These are phyloP conservation scores for Rhipidocladum racemiflorum DNA, from an alignment of 176 grass and related monocot genomes.

Conservation along the genomic window DNA sequence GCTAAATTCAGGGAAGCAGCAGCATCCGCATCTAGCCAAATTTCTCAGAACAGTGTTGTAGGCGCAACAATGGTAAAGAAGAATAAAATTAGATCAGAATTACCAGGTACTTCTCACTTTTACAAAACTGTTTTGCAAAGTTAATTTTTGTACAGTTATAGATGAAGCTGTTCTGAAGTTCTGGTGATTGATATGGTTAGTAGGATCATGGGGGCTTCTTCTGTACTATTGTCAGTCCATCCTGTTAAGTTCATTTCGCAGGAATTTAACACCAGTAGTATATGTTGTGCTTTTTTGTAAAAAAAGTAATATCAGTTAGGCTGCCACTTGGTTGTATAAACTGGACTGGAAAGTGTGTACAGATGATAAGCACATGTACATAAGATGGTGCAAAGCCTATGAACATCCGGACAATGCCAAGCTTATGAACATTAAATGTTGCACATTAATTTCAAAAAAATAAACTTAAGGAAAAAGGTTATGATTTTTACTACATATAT, in stretches of 20 bases:
- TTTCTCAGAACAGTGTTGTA: conserved; percentile 13
- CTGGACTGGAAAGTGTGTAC: neutral
- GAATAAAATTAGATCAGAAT: conserved; percentile 10
- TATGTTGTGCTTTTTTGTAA: neutral
- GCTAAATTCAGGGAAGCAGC: conserved; percentile 46
- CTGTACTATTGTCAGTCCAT: neutral
- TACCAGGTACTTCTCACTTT: conserved; percentile 20
- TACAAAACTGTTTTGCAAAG: conserved; percentile 7
- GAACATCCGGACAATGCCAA: neutral
- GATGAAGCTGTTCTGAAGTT: neutral
- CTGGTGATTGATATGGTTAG: neutral
- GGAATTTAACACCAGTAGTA: neutral
- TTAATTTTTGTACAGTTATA: neutral
- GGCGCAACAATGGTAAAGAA: neutral
- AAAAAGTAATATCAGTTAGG: neutral
- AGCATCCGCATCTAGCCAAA: conserved; percentile 32
- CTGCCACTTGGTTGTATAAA: neutral
- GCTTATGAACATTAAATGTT: neutral
- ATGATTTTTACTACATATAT: neutral
- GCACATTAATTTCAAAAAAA: neutral
- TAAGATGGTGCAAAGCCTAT: neutral
- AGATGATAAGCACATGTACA: neutral
- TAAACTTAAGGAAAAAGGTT: neutral
- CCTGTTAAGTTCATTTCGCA: neutral
- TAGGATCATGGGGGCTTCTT: neutral